Evolutionary conservation across 2,329 filamentous ascomycete species (phyloP).

Genomic region (Calonectria henricotiae): DNA sequence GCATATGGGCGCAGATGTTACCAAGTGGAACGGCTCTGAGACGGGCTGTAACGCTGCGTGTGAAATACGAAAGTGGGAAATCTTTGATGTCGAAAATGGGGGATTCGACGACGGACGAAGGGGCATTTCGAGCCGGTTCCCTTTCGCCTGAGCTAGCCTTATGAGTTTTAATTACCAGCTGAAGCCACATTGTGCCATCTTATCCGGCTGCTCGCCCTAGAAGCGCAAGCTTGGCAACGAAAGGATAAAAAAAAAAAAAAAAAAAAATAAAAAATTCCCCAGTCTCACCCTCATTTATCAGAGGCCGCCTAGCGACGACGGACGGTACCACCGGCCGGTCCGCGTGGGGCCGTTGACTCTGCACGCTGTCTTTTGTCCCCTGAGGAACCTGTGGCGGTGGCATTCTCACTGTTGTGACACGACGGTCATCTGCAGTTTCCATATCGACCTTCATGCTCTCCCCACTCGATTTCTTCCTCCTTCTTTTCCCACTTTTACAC

Average conservation of each 20-base stretch:
- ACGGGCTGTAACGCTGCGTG: constrained; percentile 12
- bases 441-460: constrained; percentile 23
- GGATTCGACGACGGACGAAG: background rate
- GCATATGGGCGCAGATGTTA: constrained; percentile 5
- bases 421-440: background rate
- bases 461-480: constrained; percentile 4
- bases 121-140: background rate
- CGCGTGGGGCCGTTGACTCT: constrained; percentile 28
- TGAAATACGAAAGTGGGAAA: background rate
- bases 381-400: constrained; percentile 8
- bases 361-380: constrained; percentile 15
- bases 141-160: background rate
- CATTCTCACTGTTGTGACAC: constrained; percentile 26
- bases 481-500: constrained; percentile 1
- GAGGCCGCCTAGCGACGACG: constrained; percentile 6
- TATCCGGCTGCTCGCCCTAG: background rate
- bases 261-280: constrained; percentile 8
- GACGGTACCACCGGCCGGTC: constrained; percentile 18
- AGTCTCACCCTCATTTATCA: constrained; percentile 29
- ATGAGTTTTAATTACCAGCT: background rate
- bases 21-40: constrained; percentile 14
- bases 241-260: constrained; percentile 2
- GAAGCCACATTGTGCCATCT: constrained; percentile 21
- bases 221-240: background rate
- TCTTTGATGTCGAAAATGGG: background rate